Evolutionary conservation across 164 flowering plant species (phyloP).

Genomic region (Paratinospora sagittata): DNA sequence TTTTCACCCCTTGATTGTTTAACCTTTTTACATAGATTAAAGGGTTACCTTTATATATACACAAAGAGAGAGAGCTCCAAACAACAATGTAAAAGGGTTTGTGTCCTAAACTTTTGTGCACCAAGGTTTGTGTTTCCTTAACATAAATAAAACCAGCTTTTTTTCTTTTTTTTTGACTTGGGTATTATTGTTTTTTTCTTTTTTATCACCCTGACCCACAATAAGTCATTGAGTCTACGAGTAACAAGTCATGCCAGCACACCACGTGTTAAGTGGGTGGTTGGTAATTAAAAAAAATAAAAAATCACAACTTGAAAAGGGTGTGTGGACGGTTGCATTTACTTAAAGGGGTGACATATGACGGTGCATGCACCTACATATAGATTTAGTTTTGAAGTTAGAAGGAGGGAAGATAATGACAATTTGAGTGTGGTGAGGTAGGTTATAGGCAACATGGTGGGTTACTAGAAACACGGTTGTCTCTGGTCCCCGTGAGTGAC

Average conservation of each 20-base stretch:
- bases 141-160: too few species aligned
- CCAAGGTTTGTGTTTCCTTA: too few species aligned
- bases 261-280: conserved; percentile 7
- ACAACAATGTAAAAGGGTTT: neutral
- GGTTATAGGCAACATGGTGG: neutral
- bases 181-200: too few species aligned
- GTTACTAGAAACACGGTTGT: neutral
- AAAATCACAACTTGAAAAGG: too few species aligned
- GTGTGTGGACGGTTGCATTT: too few species aligned
- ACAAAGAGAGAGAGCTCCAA: neutral
- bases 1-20: conserved; percentile 4
- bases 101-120: neutral
- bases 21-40: neutral
- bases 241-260: neutral
- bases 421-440: neutral
- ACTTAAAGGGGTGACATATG: too few species aligned
- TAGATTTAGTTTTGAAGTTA: neutral
- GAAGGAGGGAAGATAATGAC: neutral
- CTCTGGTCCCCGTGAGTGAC: neutral
- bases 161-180: conserved; percentile 3
- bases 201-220: too few species aligned
- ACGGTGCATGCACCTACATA: too few species aligned
- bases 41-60: neutral
- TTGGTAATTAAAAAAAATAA: neutral
- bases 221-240: neutral